Percentiles rank a stretch among this genome's conserved stretches.
phyloP scores from a whole-genome alignment of 441 rosid species.

The Populus tomentosa region DNA sequence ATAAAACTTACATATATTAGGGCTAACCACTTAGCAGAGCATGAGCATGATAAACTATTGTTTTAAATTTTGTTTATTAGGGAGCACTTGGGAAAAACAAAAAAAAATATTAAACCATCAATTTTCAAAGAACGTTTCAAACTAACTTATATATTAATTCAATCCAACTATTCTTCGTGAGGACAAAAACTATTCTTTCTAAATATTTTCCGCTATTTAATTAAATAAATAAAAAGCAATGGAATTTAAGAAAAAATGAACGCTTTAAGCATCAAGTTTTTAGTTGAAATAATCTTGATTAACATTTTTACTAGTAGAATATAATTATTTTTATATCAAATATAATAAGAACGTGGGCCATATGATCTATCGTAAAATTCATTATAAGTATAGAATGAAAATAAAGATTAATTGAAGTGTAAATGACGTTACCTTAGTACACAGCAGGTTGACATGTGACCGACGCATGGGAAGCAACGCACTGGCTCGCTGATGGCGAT shows the following conservation, averaged over 20 bases:
- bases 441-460: not conserved
- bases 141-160: not conserved
- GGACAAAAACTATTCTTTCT: not conserved
- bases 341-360: not conserved
- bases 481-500: too few species aligned
- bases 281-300: not conserved
- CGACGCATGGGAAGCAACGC: not conserved
- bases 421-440: not conserved
- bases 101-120: too few species aligned
- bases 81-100: too few species aligned
- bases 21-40: rapidly evolving
- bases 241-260: not conserved
- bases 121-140: too few species aligned
- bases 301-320: not conserved
- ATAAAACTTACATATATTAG: rapidly evolving
- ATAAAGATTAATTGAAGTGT: not conserved
- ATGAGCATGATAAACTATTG: too few species aligned
- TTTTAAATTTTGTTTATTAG: too few species aligned
- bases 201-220: not conserved
- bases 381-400: not conserved
- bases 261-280: not conserved
- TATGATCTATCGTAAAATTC: not conserved
- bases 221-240: too few species aligned
- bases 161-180: not conserved
- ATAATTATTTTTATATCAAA: too few species aligned